phyloP scores from a whole-genome alignment of 164 flowering plant genomes.

The Akebia trifoliata region DNA sequence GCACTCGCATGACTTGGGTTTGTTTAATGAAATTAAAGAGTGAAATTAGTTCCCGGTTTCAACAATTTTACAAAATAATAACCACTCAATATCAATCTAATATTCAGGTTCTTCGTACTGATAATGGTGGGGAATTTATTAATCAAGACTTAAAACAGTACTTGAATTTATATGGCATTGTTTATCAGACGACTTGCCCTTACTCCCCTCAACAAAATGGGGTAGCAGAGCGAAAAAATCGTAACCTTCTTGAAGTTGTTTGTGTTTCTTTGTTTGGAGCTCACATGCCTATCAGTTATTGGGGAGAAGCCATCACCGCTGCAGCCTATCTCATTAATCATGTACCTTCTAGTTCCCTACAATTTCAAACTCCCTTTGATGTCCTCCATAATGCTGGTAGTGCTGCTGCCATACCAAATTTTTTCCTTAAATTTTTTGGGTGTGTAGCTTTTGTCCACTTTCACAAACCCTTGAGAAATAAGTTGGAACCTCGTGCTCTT shows the following conservation, averaged over 20 bases:
- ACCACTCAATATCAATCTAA: conserved; percentile 1
- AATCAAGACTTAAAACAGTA: conserved; percentile 4
- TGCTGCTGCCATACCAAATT: not conserved
- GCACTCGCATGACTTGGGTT: conserved; percentile 5
- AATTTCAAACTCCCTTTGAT: not conserved
- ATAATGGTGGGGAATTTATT: conserved; percentile 11
- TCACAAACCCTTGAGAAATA: not conserved
- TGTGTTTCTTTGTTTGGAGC: conserved; percentile 8
- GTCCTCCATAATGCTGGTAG: not conserved
- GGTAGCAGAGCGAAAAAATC: conserved; percentile 11
- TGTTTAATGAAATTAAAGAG: conserved; percentile 1
- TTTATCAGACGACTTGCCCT: conserved; percentile 16
- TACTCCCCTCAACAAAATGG: conserved; percentile 17
- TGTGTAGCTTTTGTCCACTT: conserved; percentile 6
- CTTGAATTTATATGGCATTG: conserved; percentile 9
- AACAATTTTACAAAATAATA: conserved; percentile 9
- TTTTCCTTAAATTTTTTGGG: conserved; percentile 1
- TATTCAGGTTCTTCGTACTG: not conserved
- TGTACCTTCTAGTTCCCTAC: not conserved
- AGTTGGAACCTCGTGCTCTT: too few species aligned
- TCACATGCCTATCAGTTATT: conserved; percentile 5
- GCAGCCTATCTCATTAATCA: conserved; percentile 9
- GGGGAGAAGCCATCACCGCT: conserved; percentile 4
- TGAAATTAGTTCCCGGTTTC: not conserved
- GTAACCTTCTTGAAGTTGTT: conserved; percentile 16